Percentiles rank a stretch among this genome's conserved stretches.
These are phyloP conservation scores for Maudiozyma saulgeensis DNA, from an alignment of 805 yeast genomes.

Conservation along the genomic window DNA sequence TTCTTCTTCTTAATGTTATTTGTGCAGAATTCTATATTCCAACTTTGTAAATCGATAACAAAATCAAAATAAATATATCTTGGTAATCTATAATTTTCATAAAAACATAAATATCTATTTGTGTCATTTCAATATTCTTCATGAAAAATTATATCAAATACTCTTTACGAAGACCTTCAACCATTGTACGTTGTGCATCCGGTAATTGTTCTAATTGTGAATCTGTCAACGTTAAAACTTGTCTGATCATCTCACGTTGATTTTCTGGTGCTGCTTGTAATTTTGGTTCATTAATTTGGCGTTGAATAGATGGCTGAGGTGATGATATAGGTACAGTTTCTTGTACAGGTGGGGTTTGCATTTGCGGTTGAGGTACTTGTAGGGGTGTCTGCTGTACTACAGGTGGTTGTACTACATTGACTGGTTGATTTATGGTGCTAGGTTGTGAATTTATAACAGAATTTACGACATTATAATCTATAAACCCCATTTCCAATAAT, in stretches of 20 bases:
- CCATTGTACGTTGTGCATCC: slow-evolving; percentile 41
- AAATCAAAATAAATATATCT: too few relatives aligned
- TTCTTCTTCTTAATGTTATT: too few relatives aligned
- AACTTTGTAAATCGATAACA: too few relatives aligned
- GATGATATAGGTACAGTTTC: slow-evolving; percentile 21
- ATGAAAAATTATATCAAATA: slow-evolving; percentile 30
- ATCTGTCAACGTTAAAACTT: slow-evolving; percentile 38
- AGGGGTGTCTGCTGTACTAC: slow-evolving; percentile 15
- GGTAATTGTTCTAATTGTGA: slow-evolving; percentile 37
- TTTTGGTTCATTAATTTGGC: slow-evolving; percentile 34
- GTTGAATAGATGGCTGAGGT: slow-evolving; percentile 5
- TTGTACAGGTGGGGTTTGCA: slow-evolving; percentile 13
- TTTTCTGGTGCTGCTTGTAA: slow-evolving; percentile 42
- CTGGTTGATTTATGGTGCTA: not conserved
- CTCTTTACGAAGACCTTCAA: slow-evolving; percentile 44
- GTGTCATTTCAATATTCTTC: not conserved
- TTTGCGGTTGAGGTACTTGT: slow-evolving; percentile 31
- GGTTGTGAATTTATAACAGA: slow-evolving; percentile 25
- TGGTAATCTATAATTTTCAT: not conserved
- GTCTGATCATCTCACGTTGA: slow-evolving; percentile 47
- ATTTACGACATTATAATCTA: slow-evolving; percentile 58
- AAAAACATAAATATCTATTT: not conserved
- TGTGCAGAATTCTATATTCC: too few relatives aligned
- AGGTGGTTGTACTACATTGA: not conserved
- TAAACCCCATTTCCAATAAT: slow-evolving; percentile 64